Conservation (phyloP, 2,329 filamentous ascomycete species). For the Cladosporium sp. region DNA sequence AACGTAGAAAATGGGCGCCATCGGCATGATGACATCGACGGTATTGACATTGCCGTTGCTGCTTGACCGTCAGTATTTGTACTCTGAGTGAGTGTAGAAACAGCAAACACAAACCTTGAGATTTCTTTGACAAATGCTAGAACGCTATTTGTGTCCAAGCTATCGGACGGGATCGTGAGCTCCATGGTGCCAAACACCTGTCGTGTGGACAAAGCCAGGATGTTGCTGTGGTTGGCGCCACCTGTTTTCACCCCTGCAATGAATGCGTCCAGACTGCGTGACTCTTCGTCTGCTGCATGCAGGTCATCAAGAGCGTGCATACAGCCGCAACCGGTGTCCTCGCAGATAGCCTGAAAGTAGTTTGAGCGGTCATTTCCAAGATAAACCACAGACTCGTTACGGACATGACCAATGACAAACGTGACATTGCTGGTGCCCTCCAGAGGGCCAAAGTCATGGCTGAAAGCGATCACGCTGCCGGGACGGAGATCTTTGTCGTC, state of each 20-base stretch:
- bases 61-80: slow-evolving; percentile 26
- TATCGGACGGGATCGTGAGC: slow-evolving; percentile 44
- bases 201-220: slow-evolving; percentile 40
- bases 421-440: slow-evolving; percentile 29
- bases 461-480: slow-evolving; percentile 33
- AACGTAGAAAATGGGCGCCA: slow-evolving; percentile 33
- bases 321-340: slow-evolving; percentile 32
- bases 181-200: slow-evolving; percentile 50
- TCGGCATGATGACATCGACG: slow-evolving; percentile 31
- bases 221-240: slow-evolving; percentile 36
- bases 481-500: slow-evolving; percentile 23
- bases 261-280: slow-evolving; percentile 21
- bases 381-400: slow-evolving; percentile 40
- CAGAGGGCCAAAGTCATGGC: slow-evolving; percentile 37
- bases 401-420: slow-evolving; percentile 41
- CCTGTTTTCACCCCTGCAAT: slow-evolving; percentile 18
- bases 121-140: slow-evolving; percentile 56
- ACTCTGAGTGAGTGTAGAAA: too few species aligned
- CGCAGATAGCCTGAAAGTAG: slow-evolving; percentile 36
- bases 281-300: slow-evolving; percentile 33
- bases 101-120: slow-evolving; percentile 26
- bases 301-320: slow-evolving; percentile 40
- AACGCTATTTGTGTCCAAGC: slow-evolving; percentile 31
- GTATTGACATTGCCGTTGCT: slow-evolving; percentile 32
- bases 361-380: slow-evolving; percentile 36